Conservation (phyloP, 2,329 filamentous ascomycete species). For the Penicillium glabrum region DNA sequence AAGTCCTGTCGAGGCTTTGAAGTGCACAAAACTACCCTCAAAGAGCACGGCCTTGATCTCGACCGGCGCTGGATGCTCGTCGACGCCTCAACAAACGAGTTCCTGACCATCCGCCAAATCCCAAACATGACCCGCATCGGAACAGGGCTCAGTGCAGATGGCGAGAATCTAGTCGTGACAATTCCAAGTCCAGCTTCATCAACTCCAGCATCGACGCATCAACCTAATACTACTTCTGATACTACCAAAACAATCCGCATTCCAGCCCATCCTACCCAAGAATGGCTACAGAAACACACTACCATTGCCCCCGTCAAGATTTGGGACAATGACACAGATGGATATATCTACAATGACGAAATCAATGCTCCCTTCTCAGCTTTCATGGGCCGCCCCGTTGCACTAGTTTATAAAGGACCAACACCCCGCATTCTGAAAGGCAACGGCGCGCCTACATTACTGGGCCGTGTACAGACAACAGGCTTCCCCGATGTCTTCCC, state of each 20-base stretch:
- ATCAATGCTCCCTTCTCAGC: slow-evolving; percentile 56
- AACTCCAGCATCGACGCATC: background rate
- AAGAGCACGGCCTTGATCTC: slow-evolving; percentile 59
- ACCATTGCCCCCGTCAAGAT: slow-evolving; percentile 53
- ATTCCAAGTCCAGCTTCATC: slow-evolving; percentile 41
- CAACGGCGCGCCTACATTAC: slow-evolving; percentile 54
- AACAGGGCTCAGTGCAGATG: slow-evolving; percentile 49
- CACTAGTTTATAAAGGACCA: slow-evolving; percentile 63
- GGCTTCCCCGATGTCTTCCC: slow-evolving; percentile 63
- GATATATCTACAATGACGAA: slow-evolving; percentile 52
- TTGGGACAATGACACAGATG: slow-evolving; percentile 61
- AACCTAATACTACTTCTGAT: background rate
- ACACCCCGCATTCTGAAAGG: slow-evolving; percentile 55
- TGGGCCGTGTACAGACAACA: slow-evolving; percentile 56
- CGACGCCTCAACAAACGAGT: slow-evolving; percentile 52
- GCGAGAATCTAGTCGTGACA: slow-evolving; percentile 44
- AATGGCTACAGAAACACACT: slow-evolving; percentile 58
- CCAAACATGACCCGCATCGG: slow-evolving; percentile 64
- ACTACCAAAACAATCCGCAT: slow-evolving; percentile 44
- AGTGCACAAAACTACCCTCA: slow-evolving; percentile 52
- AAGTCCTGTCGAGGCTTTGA: slow-evolving; percentile 66
- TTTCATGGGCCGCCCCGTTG: slow-evolving; percentile 58
- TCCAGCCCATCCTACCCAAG: slow-evolving; percentile 53
- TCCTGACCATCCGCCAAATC: slow-evolving; percentile 63
- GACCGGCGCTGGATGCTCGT: slow-evolving; percentile 69